phyloP scores from a whole-genome alignment of 1,284 basidiomycete genomes.

The Xanthoconium separans region DNA sequence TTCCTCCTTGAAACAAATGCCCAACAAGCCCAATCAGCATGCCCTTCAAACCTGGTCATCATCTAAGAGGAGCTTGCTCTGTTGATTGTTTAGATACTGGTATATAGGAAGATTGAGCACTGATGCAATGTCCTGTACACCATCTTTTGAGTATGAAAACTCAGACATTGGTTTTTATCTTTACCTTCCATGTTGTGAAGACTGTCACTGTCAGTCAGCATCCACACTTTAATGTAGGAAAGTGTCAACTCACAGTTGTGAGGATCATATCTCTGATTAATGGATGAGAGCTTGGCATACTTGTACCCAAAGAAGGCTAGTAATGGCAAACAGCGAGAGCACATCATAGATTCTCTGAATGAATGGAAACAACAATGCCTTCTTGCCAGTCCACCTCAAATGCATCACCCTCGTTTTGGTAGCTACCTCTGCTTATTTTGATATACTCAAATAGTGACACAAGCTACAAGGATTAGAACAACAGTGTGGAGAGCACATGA shows the following conservation, averaged over 20 bases:
- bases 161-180: background rate
- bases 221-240: background rate
- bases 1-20: too few relatives aligned
- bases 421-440: slow-evolving; percentile 20
- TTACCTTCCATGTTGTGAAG: slow-evolving; percentile 7
- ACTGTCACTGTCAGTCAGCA: slow-evolving; percentile 1
- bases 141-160: background rate
- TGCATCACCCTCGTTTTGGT: slow-evolving; percentile 24
- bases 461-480: slow-evolving; percentile 8
- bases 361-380: slow-evolving; percentile 1
- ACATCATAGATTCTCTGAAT: background rate
- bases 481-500: background rate
- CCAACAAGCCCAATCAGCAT: too few relatives aligned
- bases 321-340: background rate
- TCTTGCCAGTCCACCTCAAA: slow-evolving; percentile 24
- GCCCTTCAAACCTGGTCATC: too few relatives aligned
- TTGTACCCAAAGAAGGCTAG: slow-evolving; percentile 28
- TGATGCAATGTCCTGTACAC: slow-evolving; percentile 12
- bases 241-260: slow-evolving; percentile 18
- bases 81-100: too few relatives aligned
- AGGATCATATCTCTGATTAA: slow-evolving; percentile 28
- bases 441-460: slow-evolving; percentile 13
- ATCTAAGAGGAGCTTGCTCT: too few relatives aligned
- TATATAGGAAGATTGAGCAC: too few relatives aligned
- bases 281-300: slow-evolving; percentile 17